Conservation (phyloP, 2,329 filamentous ascomycete species). For the Verticillium nubilum region DNA sequence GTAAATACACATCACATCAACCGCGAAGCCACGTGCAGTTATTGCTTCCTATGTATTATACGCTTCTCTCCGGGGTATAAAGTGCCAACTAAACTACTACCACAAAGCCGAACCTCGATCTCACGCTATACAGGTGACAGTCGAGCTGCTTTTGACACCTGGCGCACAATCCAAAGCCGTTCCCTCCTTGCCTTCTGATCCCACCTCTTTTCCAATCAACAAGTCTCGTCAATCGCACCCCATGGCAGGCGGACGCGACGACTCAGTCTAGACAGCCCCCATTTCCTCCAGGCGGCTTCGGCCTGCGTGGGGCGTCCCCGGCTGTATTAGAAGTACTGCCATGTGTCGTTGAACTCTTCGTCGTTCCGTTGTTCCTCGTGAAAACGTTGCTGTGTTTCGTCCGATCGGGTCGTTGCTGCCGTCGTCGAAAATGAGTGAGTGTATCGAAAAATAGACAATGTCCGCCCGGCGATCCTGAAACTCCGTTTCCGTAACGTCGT, state of each 20-base stretch:
- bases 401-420: not conserved
- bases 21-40: not conserved
- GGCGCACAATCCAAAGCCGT: not conserved
- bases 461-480: not conserved
- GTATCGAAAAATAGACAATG: not conserved
- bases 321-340: not conserved
- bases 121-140: not conserved
- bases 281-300: not conserved
- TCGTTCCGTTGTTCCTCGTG: not conserved
- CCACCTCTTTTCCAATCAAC: not conserved
- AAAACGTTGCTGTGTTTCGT: not conserved
- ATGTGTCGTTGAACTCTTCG: not conserved
- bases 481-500: not conserved
- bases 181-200: not conserved
- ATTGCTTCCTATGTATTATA: conserved; percentile 1
- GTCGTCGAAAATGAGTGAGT: not conserved
- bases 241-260: not conserved
- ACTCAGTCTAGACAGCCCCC: not conserved
- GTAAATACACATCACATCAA: not conserved
- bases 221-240: not conserved
- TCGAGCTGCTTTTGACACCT: not conserved
- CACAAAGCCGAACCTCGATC: not conserved
- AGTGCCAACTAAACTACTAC: not conserved
- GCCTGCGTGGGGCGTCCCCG: not conserved
- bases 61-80: conserved; percentile 3